Base-by-base conservation (phyloP, 2,329 filamentous ascomycete species). In the Colletotrichum magnum region DNA sequence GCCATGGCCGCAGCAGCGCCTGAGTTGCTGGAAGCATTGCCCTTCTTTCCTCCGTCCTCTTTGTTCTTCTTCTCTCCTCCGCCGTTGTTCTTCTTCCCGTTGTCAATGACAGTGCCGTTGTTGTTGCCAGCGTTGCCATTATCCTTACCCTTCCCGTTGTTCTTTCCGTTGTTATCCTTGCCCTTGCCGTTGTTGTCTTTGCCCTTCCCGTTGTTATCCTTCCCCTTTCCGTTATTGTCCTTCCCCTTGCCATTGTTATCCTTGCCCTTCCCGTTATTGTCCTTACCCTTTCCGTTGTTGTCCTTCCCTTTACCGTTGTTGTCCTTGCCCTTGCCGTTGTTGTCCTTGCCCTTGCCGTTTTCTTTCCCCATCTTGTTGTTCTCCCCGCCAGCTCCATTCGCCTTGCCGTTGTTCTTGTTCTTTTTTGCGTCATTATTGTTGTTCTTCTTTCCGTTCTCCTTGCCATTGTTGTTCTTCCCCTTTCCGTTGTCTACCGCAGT, bases 131-230 rank as follows among this genome's bases (percentile, higher is more conserved):
- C 47, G 47, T 50, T 50, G 47, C 47, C 47, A 18, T 50, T 50
- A 6, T 50, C 47, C 47, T 50, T 50, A 18, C 43, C 43, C 43
- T 50, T 50, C 10, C 47, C 47, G 47, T 50, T 50, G 10, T 50
- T 24, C 47, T 50, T 50, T 26, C 58, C 58, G 1, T 60, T 60
- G 28, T 50, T 24, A 16, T 52, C 48, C 15, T 66, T 65, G 2
- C 32, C 16, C 15, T 60, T 59, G 0, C 21, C 47, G 5, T 10
- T 21, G 6, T 54, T 39, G 3, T 21, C 58, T 0, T 36, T 53
- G 9, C 45, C 28, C 32, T 60, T 60, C 6, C 28, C 57, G 2
- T 16, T 48, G 16, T 45, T 24, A 2, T 57, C 26, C 43, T 64
- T 58, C 1, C 24, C 16, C 15, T 64, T 64, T 2, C 28, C 28